Evolutionary conservation across 306 rosid genomes (phyloP).

Genomic region (Acacia melanoxylon): DNA sequence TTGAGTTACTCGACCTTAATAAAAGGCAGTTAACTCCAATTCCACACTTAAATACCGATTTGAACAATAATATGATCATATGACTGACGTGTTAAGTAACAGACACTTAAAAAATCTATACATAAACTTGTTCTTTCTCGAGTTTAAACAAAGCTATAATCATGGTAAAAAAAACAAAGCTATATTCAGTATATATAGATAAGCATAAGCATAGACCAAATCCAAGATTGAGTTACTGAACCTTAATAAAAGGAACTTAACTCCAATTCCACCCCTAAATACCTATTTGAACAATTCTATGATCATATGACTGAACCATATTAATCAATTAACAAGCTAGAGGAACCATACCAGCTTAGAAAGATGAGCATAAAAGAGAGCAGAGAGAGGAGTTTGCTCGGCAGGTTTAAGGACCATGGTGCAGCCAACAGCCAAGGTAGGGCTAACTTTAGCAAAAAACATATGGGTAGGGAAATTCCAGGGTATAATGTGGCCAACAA

Average conservation of each 20-base stretch:
- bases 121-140: not conserved
- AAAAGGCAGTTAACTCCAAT: not conserved
- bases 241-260: not conserved
- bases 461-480: conserved; percentile 75
- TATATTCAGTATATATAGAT: not conserved
- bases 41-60: not conserved
- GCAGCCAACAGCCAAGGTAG: conserved; percentile 90
- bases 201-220: not conserved
- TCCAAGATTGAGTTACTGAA: not conserved
- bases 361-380: conserved; percentile 79
- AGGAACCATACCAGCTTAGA: conserved; percentile 64
- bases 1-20: not conserved
- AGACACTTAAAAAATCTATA: not conserved
- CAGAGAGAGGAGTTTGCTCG: conserved; percentile 82
- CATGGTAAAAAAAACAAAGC: not conserved
- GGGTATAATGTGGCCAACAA: conserved; percentile 80
- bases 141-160: too few species aligned
- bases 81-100: not conserved
- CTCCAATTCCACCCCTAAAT: not conserved
- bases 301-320: not conserved
- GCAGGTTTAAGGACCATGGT: conserved; percentile 86
- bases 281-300: not conserved
- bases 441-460: conserved; percentile 60
- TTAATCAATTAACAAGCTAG: not conserved
- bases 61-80: too few species aligned